Conservation (phyloP, 2,329 filamentous ascomycete genomes). For the Thielaviopsis musarum region DNA sequence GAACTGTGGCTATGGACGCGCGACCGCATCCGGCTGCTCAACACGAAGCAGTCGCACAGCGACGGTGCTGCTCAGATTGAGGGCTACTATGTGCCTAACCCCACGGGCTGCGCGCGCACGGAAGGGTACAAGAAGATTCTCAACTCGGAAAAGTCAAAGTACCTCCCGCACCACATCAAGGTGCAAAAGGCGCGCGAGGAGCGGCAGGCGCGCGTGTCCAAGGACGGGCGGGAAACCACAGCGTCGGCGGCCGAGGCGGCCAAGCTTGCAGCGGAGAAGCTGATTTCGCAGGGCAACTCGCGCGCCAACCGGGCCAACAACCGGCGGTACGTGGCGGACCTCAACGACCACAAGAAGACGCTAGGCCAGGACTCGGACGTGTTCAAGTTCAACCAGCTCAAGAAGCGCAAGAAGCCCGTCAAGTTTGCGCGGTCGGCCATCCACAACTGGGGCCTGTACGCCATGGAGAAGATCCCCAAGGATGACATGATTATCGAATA, state of each 20-base stretch:
- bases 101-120: slow-evolving; percentile 72
- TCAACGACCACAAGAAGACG: slow-evolving; percentile 86
- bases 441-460: slow-evolving; percentile 96
- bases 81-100: slow-evolving; percentile 69
- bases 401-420: slow-evolving; percentile 98
- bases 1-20: slow-evolving; percentile 41
- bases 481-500: slow-evolving; percentile 99
- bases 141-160: slow-evolving; percentile 95
- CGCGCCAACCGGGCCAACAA: slow-evolving; percentile 92
- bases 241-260: slow-evolving; percentile 52
- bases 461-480: slow-evolving; percentile 90
- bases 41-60: slow-evolving; percentile 18
- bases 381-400: slow-evolving; percentile 94
- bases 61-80: slow-evolving; percentile 24
- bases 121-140: slow-evolving; percentile 91
- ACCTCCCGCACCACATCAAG: slow-evolving; percentile 92
- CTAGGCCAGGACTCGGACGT: slow-evolving; percentile 74
- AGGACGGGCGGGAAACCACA: slow-evolving; percentile 47
- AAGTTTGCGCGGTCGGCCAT: slow-evolving; percentile 96
- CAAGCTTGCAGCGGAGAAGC: slow-evolving; percentile 61
- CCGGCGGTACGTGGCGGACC: slow-evolving; percentile 80
- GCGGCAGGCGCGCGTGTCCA: slow-evolving; percentile 59
- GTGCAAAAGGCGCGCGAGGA: slow-evolving; percentile 84
- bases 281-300: slow-evolving; percentile 73
- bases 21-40: slow-evolving; percentile 38